Evolutionary conservation across 768 basidiomycete species (phyloP), one percentile per base, ranked within the genome.

Genomic region (Auriculariales sp.): DNA sequence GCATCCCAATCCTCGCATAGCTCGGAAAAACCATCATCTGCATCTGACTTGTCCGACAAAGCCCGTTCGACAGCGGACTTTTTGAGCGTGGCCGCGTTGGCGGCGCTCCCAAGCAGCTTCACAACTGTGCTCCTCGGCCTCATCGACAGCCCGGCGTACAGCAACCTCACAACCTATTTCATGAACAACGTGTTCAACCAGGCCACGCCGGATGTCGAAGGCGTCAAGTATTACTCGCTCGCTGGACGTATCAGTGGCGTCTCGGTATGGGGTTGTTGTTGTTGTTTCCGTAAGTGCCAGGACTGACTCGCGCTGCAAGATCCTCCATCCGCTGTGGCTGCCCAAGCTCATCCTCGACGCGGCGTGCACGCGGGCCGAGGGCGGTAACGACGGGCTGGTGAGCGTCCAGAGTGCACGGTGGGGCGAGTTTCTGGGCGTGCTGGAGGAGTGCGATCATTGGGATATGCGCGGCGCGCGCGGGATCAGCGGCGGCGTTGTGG

Each of bases 281-380:
- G n/a, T n/a, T n/a, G n/a, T n/a, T n/a, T n/a, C n/a, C n/a, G n/a
- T n/a, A n/a, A n/a, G n/a, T n/a, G n/a, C n/a, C n/a, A n/a, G n/a
- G 5, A 36, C 3, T 36, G 10, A 15, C 3, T 15, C 35, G 7
- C 3, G n/a, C 15, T 15, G 7, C 2, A 35, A 36, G 35, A 71
- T 93, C 28, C 89, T 84, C 81, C 95, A 98, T 62, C 95, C 95
- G 0, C 79, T 99, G 48, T 99, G 94, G 91, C 72, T 97, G 31
- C 90, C 94, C 0, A 95, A 98, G 66, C 74, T 93, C 67, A 83
- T 99, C 28, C 69, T 97, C 31, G 94, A 99, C 59, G 83, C 86
- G 1, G 74, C 78, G 19, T 91, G 92, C 58, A 74, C 76, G 53
- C 71, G 68, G 49, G 71, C 60, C 3, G 59, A 61, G 46, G 80